Percentiles rank a stretch among this genome's conserved stretches.
These are phyloP conservation scores for Durotheca rogersii DNA, from an alignment of 495 filamentous ascomycete genomes.

Conservation along the genomic window DNA sequence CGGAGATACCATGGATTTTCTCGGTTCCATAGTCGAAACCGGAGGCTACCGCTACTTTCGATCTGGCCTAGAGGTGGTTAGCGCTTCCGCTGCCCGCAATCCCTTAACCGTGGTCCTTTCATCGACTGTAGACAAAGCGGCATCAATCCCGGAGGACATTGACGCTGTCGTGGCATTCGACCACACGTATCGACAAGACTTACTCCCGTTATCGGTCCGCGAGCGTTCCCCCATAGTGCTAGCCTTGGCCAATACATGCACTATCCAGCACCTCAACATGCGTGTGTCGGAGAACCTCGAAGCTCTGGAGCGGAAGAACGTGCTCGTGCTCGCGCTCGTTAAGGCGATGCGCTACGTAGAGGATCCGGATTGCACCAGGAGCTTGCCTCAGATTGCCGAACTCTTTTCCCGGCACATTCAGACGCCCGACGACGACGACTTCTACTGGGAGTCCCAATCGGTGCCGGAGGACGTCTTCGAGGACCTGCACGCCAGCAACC, in stretches of 20 bases:
- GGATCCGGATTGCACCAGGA: slow-evolving; percentile 24
- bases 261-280: slow-evolving; percentile 50
- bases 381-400: slow-evolving; percentile 38
- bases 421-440: slow-evolving; percentile 31
- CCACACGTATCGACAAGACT: slow-evolving; percentile 34
- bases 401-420: slow-evolving; percentile 40
- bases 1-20: slow-evolving; percentile 40
- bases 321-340: slow-evolving; percentile 39
- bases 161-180: slow-evolving; percentile 48
- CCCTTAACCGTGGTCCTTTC: slow-evolving; percentile 25
- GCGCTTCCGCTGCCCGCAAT: slow-evolving; percentile 15
- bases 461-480: slow-evolving; percentile 43
- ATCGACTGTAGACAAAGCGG: slow-evolving; percentile 19
- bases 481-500: slow-evolving; percentile 24
- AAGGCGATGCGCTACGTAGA: slow-evolving; percentile 36
- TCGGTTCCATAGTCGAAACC: slow-evolving; percentile 38
- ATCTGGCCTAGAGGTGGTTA: slow-evolving; percentile 25
- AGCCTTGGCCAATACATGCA: slow-evolving; percentile 38
- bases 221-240: slow-evolving; percentile 33
- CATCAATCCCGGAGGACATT: slow-evolving; percentile 22
- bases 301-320: slow-evolving; percentile 42
- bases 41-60: slow-evolving; percentile 30
- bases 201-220: slow-evolving; percentile 13
- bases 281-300: slow-evolving; percentile 35
- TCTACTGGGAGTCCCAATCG: slow-evolving; percentile 38